phyloP scores from a whole-genome alignment of 2,329 filamentous ascomycete genomes.

The Chaetomium strumarium region DNA sequence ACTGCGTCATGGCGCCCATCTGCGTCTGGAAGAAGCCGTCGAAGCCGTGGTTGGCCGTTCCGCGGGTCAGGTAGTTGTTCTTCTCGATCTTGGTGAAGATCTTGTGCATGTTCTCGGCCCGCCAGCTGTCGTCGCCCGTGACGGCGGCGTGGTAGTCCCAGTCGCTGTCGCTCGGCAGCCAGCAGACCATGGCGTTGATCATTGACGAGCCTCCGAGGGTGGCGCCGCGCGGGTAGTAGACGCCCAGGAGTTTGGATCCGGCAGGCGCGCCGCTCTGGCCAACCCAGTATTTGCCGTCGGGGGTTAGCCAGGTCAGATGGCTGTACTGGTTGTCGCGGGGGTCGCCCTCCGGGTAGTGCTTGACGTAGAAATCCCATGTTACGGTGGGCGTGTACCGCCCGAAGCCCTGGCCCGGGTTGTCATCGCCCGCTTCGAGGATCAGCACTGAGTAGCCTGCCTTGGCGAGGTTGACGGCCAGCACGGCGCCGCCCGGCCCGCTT shows the following conservation, averaged over 20 bases:
- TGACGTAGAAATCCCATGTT: conserved; percentile 53
- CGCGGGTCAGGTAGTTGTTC: conserved; percentile 44
- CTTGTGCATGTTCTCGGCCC: conserved; percentile 51
- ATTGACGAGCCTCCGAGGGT: conserved; percentile 47
- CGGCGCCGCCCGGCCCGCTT: conserved; percentile 53
- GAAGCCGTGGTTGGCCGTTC: conserved; percentile 46
- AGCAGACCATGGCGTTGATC: conserved; percentile 56
- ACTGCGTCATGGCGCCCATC: conserved; percentile 1
- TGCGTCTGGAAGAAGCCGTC: conserved; percentile 28
- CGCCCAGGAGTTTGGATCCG: conserved; percentile 37
- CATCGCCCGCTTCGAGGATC: conserved; percentile 55
- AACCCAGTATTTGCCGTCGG: conserved; percentile 33
- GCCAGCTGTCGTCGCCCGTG: conserved; percentile 57
- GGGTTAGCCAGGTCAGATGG: conserved; percentile 46
- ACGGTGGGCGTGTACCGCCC: conserved; percentile 3
- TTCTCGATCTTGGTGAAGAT: conserved; percentile 54
- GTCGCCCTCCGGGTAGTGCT: conserved; percentile 44
- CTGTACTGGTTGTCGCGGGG: conserved; percentile 42
- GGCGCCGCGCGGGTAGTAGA: conserved; percentile 42
- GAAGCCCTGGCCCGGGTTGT: conserved; percentile 27
- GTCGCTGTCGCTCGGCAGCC: conserved; percentile 54
- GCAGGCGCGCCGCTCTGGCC: conserved; percentile 34
- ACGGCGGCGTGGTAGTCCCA: conserved; percentile 50
- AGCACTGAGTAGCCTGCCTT: conserved; percentile 53
- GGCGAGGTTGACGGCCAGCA: conserved; percentile 52